Evolutionary conservation across 2,329 filamentous ascomycete genomes (phyloP).

Genomic region (Monosporascus sp.): DNA sequence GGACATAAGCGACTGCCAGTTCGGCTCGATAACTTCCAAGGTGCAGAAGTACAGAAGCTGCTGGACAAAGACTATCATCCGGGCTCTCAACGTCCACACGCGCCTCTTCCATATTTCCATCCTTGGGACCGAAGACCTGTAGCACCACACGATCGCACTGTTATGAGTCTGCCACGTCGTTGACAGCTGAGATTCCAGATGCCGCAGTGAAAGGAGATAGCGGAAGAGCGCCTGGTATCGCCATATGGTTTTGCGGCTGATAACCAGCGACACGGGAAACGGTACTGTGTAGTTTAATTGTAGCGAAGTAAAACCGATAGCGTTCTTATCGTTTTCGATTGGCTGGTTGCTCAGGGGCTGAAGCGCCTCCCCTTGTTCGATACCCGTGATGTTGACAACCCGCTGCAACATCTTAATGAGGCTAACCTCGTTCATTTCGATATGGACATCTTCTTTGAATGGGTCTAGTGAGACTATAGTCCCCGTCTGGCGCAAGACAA

Average conservation of each 20-base stretch:
- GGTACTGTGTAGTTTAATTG: slow-evolving; percentile 93
- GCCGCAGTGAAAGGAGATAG: slow-evolving; percentile 82
- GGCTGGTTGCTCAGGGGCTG: slow-evolving; percentile 64
- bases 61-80: slow-evolving; percentile 97
- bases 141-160: slow-evolving; percentile 74
- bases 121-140: slow-evolving; percentile 65
- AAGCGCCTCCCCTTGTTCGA: slow-evolving; percentile 82
- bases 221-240: slow-evolving; percentile 95
- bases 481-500: slow-evolving; percentile 92
- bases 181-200: slow-evolving; percentile 82
- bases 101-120: slow-evolving; percentile 90
- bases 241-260: slow-evolving; percentile 94
- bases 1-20: slow-evolving; percentile 93
- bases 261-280: slow-evolving; percentile 91
- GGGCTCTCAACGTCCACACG: slow-evolving; percentile 83
- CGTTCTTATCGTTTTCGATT: slow-evolving; percentile 78
- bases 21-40: slow-evolving; percentile 93
- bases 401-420: slow-evolving; percentile 92
- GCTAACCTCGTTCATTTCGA: slow-evolving; percentile 92
- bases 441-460: slow-evolving; percentile 97
- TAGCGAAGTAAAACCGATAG: slow-evolving; percentile 84
- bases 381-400: slow-evolving; percentile 92
- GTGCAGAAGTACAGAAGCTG: slow-evolving; percentile 97
- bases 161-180: slow-evolving; percentile 88
- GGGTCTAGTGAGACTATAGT: slow-evolving; percentile 91